Percentiles rank a stretch among this genome's conserved stretches.
Conservation (phyloP, 1,139 yeast species). For the Pichia inconspicua region DNA sequence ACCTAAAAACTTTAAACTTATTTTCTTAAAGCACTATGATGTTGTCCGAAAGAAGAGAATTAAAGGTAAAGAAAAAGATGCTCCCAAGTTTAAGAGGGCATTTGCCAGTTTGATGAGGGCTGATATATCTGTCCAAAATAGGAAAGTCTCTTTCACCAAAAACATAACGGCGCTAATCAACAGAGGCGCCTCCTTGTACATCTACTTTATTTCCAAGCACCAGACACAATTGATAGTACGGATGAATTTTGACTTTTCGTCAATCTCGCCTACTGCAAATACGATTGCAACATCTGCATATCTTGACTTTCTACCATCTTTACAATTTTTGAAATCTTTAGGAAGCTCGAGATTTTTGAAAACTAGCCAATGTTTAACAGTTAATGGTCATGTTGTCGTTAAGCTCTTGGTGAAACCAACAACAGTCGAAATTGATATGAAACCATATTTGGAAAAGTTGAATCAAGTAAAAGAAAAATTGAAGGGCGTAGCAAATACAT, state of each 20-base stretch:
- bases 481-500: conserved; percentile 49
- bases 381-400: conserved; percentile 62
- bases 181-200: neutral
- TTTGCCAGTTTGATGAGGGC: neutral
- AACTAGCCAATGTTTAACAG: conserved; percentile 70
- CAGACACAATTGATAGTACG: neutral
- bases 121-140: neutral
- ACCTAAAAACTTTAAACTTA: too few species aligned
- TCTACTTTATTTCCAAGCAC: neutral
- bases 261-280: conserved; percentile 83
- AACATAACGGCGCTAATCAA: neutral
- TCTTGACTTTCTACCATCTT: conserved; percentile 57
- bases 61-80: neutral
- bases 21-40: too few species aligned
- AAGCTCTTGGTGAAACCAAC: conserved; percentile 76
- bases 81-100: neutral
- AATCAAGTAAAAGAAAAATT: conserved; percentile 36
- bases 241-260: conserved; percentile 88
- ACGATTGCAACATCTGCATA: conserved; percentile 90
- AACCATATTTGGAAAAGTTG: conserved; percentile 31
- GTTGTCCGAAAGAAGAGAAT: too few species aligned
- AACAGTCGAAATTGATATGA: conserved; percentile 22
- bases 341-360: conserved; percentile 78
- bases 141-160: neutral
- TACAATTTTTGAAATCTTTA: conserved; percentile 65